Evolutionary conservation across 1,284 basidiomycete species (phyloP).

Genomic region (Microbotryum lychnidis-dioicae): DNA sequence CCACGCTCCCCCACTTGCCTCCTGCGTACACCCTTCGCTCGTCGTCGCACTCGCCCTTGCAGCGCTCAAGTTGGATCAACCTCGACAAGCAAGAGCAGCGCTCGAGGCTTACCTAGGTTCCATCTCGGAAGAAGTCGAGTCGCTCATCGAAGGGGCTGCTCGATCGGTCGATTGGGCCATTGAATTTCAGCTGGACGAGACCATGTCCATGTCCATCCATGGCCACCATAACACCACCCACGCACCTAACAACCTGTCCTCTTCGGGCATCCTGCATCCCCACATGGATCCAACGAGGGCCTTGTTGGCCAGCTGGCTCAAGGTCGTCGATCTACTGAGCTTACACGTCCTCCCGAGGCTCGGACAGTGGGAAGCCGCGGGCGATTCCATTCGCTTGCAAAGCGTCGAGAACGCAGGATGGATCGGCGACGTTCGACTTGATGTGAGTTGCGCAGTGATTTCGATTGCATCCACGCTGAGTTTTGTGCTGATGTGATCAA

Average conservation of each 20-base stretch:
- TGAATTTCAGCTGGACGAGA: slow-evolving; percentile 14
- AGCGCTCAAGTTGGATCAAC: slow-evolving; percentile 26
- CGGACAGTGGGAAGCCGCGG: slow-evolving; percentile 31
- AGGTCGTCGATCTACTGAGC: slow-evolving; percentile 19
- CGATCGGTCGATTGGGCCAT: slow-evolving; percentile 1
- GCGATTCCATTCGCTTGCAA: slow-evolving; percentile 22
- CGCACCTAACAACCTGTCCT: neutral
- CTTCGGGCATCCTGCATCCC: too few relatives aligned
- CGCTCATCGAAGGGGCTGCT: neutral
- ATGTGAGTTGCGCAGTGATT: slow-evolving; percentile 7
- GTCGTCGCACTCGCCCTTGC: slow-evolving; percentile 23
- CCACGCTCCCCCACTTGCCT: slow-evolving; percentile 14
- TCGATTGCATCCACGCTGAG: too few relatives aligned
- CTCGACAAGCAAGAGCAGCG: slow-evolving; percentile 6
- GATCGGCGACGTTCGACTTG: slow-evolving; percentile 24
- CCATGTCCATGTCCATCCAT: neutral
- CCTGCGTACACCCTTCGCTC: slow-evolving; percentile 26
- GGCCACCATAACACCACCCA: neutral
- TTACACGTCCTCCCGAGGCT: slow-evolving; percentile 24
- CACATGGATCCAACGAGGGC: neutral
- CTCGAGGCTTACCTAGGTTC: slow-evolving; percentile 25
- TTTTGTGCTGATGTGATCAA: too few relatives aligned
- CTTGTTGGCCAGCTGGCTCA: slow-evolving; percentile 21
- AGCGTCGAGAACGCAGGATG: slow-evolving; percentile 27
- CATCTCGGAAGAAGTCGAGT: slow-evolving; percentile 14